Percentiles rank a stretch among this genome's conserved stretches.
Evolutionary conservation across 2,329 filamentous ascomycete genomes (phyloP).

Genomic region (Apiospora koreana): DNA sequence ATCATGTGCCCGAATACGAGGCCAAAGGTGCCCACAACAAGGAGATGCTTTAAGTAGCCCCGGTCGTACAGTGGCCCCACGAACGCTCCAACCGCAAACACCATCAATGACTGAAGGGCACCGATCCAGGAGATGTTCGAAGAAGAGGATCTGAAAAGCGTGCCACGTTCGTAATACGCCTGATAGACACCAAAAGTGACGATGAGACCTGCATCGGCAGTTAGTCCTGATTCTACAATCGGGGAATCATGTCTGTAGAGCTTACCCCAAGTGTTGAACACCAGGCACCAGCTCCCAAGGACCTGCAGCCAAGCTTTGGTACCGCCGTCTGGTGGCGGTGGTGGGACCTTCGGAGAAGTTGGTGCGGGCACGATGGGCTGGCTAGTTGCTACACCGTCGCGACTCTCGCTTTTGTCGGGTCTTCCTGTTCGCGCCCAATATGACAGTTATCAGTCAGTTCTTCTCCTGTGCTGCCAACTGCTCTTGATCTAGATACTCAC

Average conservation of each 20-base stretch:
- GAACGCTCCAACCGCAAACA: constrained; percentile 19
- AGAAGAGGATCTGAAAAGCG: constrained; percentile 13
- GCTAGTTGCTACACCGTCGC: too few species aligned
- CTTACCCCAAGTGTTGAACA: constrained; percentile 24
- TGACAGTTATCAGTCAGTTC: too few species aligned
- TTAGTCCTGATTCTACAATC: too few species aligned
- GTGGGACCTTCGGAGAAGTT: too few species aligned
- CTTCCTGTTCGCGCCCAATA: too few species aligned
- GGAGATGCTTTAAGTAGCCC: constrained; percentile 20
- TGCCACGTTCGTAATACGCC: constrained; percentile 21
- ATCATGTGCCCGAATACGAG: not conserved
- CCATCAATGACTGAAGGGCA: constrained; percentile 20
- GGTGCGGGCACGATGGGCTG: too few species aligned
- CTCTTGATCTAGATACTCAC: too few species aligned
- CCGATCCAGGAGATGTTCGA: constrained; percentile 27
- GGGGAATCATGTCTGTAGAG: too few species aligned
- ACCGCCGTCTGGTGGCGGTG: not conserved
- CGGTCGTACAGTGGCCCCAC: constrained; percentile 23
- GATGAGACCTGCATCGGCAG: constrained; percentile 10
- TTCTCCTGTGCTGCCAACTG: too few species aligned
- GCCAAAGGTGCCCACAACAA: constrained; percentile 15
- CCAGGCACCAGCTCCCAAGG: constrained; percentile 19
- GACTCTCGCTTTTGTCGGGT: too few species aligned
- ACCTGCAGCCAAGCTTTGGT: constrained; percentile 23
- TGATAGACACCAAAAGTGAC: constrained; percentile 25